These are phyloP conservation scores for Akanthomyces uredinophilus DNA, from an alignment of 2,329 filamentous ascomycete genomes.

Conservation along the genomic window DNA sequence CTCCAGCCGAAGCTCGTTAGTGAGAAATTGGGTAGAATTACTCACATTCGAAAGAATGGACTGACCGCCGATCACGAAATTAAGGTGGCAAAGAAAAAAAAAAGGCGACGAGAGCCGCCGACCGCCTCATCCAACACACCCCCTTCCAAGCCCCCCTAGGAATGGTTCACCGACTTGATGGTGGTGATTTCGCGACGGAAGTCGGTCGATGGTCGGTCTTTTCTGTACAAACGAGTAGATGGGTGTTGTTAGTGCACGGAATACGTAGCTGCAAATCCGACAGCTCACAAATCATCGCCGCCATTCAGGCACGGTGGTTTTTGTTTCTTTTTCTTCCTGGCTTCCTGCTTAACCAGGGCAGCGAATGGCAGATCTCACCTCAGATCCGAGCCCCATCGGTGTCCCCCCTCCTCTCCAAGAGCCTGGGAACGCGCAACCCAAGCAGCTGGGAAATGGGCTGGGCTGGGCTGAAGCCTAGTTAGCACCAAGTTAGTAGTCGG, in stretches of 20 bases:
- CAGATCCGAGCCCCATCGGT: constrained; percentile 8
- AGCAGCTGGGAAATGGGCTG: constrained; percentile 10
- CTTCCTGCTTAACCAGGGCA: neutral
- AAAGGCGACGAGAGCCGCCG: neutral
- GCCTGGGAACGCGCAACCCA: neutral
- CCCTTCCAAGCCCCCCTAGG: neutral
- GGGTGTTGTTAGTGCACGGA: neutral
- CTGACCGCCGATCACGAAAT: constrained; percentile 3
- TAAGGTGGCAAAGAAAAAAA: constrained; percentile 1
- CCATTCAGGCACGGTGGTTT: neutral
- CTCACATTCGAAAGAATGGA: neutral
- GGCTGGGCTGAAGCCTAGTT: neutral
- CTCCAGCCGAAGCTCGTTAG: neutral
- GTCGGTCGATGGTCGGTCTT: neutral
- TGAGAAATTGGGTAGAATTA: neutral
- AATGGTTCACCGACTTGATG: constrained; percentile 4
- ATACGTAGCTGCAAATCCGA: neutral
- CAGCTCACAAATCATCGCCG: constrained; percentile 3
- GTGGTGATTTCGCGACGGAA: neutral
- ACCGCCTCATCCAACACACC: neutral
- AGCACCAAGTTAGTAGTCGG: neutral
- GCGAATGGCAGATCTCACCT: constrained; percentile 11
- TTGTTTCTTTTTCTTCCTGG: neutral
- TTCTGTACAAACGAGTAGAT: neutral
- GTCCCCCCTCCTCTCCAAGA: neutral